A percentile compares a stretch with the other conserved stretches of the same genome.
Evolutionary conservation across 192 early-diverging fungal species (phyloP).

Genomic region (Spizellomyces punctatus): DNA sequence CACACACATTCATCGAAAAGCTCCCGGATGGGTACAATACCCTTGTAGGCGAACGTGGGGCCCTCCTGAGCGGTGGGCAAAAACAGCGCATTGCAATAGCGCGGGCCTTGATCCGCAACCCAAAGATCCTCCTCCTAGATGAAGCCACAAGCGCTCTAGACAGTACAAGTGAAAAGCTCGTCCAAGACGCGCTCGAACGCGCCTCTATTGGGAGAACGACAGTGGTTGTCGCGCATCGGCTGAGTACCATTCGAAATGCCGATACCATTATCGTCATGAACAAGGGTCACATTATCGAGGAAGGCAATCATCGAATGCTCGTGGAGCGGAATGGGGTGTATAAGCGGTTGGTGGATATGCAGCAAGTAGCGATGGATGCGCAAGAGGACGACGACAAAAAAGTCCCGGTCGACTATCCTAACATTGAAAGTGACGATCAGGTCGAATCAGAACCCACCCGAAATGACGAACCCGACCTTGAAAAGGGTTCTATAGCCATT

Average conservation of each 20-base stretch:
- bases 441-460: too few species aligned
- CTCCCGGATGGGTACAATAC: conserved; percentile 66
- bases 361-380: conserved; percentile 31
- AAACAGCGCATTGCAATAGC: conserved; percentile 83
- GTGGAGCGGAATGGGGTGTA: conserved; percentile 62
- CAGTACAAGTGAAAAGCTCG: conserved; percentile 60
- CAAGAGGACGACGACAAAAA: conserved; percentile 51
- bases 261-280: conserved; percentile 83
- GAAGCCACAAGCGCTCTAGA: conserved; percentile 85
- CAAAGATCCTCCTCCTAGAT: conserved; percentile 80
- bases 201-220: conserved; percentile 66
- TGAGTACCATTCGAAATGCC: conserved; percentile 81
- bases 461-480: not conserved
- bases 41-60: conserved; percentile 54
- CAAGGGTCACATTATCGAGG: conserved; percentile 64
- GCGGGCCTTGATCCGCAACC: conserved; percentile 78
- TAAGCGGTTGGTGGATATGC: conserved; percentile 61
- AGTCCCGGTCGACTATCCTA: too few species aligned
- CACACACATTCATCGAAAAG: conserved; percentile 78
- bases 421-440: too few species aligned
- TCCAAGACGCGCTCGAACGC: conserved; percentile 48
- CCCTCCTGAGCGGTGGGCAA: conserved; percentile 71
- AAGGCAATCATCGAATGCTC: conserved; percentile 66
- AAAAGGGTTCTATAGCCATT: not conserved
- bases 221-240: conserved; percentile 83